A percentile compares a stretch with the other conserved stretches of the same genome.
phyloP scores from a whole-genome alignment of 257 asterid genomes.

The Salvia hispanica region DNA sequence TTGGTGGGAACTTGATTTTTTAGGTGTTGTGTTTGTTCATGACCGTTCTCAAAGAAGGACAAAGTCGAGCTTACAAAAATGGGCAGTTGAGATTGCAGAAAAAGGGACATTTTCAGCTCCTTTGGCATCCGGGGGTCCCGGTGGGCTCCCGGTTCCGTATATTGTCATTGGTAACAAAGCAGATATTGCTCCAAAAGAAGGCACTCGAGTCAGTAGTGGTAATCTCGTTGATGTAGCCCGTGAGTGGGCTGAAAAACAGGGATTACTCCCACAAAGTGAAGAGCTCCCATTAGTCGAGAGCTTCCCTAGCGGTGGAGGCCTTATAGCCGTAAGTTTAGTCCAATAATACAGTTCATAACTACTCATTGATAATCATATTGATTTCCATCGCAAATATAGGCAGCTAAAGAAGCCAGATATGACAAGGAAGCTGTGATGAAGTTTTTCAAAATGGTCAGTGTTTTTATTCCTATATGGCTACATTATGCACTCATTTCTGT shows the following conservation, averaged over 20 bases:
- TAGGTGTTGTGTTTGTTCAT: slow-evolving; percentile 91
- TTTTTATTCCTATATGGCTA: slow-evolving; percentile 13
- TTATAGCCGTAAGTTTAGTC: slow-evolving; percentile 71
- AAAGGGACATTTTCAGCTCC: slow-evolving; percentile 96
- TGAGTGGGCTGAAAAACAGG: slow-evolving; percentile 98
- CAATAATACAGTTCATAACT: not conserved
- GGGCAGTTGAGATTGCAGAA: slow-evolving; percentile 94
- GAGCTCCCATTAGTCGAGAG: slow-evolving; percentile 87
- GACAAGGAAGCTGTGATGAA: slow-evolving; percentile 90
- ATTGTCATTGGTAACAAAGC: slow-evolving; percentile 91
- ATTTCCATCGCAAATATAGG: slow-evolving; percentile 47
- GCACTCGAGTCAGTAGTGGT: slow-evolving; percentile 87
- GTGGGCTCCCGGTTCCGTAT: slow-evolving; percentile 94
- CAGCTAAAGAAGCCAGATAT: slow-evolving; percentile 93
- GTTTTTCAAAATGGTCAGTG: slow-evolving; percentile 80
- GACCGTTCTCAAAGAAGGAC: slow-evolving; percentile 97
- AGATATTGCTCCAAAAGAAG: slow-evolving; percentile 74
- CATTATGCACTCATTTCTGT: slow-evolving; percentile 6
- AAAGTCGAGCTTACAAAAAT: slow-evolving; percentile 78
- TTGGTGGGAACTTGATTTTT: slow-evolving; percentile 22
- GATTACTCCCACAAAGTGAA: slow-evolving; percentile 84
- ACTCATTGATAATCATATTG: slow-evolving; percentile 1
- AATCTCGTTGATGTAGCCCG: slow-evolving; percentile 97
- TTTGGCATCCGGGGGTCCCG: slow-evolving; percentile 88
- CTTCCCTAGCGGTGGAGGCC: slow-evolving; percentile 84